A percentile compares a stretch with the other conserved stretches of the same genome.
phyloP scores from a whole-genome alignment of 345 rosid species.

The Anacardium occidentale region DNA sequence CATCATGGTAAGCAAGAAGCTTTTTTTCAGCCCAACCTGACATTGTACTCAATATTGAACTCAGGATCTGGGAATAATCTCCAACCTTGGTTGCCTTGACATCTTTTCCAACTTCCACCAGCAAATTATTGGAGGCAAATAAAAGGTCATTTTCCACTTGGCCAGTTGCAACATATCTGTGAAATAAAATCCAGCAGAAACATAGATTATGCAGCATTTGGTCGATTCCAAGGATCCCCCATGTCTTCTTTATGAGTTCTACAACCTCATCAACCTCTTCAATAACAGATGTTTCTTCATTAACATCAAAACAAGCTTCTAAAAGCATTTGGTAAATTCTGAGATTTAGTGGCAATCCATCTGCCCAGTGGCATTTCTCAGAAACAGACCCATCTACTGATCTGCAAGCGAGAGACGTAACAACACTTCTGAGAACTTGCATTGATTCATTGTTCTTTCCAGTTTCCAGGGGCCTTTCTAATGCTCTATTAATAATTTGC shows the following conservation, averaged over 20 bases:
- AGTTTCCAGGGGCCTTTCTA: constrained; percentile 61
- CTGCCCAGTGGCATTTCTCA: constrained; percentile 90
- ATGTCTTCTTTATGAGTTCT: constrained; percentile 87
- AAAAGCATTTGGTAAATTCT: constrained; percentile 68
- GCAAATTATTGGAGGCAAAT: constrained; percentile 68
- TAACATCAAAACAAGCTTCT: constrained; percentile 82
- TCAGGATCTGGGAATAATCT: constrained; percentile 48
- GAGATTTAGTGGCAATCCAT: constrained; percentile 78
- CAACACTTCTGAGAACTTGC: constrained; percentile 65
- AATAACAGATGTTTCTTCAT: constrained; percentile 61
- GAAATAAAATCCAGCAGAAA: constrained; percentile 84
- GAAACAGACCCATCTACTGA: constrained; percentile 54
- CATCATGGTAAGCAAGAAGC: constrained; percentile 76
- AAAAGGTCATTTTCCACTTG: constrained; percentile 78
- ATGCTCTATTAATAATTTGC: constrained; percentile 51
- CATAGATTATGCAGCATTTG: constrained; percentile 78
- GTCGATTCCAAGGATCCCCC: constrained; percentile 78
- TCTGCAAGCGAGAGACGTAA: constrained; percentile 69
- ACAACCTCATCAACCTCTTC: constrained; percentile 91
- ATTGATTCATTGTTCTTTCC: constrained; percentile 67
- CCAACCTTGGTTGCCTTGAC: constrained; percentile 57
- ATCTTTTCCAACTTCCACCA: constrained; percentile 71
- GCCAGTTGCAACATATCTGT: constrained; percentile 68
- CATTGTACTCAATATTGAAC: constrained; percentile 57
- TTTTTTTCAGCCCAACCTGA: constrained; percentile 83